Percentiles rank a stretch among this genome's conserved stretches.
phyloP scores from a whole-genome alignment of 108 stramenopile genomes.

The Cyclostephanos tholiformis region DNA sequence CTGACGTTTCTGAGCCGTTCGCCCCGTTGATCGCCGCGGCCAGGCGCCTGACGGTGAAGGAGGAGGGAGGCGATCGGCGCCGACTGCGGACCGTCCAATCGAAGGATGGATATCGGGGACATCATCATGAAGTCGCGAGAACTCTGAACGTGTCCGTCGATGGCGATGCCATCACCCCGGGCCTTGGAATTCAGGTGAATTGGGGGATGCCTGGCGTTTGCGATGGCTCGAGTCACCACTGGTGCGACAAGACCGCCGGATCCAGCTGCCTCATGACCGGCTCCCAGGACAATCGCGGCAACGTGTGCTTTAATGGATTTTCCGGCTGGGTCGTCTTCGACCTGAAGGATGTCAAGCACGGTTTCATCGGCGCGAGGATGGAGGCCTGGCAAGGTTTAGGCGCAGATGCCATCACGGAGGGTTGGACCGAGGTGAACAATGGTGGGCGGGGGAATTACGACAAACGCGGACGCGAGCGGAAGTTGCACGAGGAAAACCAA shows the following conservation, averaged over 20 bases:
- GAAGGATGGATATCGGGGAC: not conserved
- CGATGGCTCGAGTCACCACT: conserved; percentile 39
- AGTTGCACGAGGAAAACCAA: conserved; percentile 21
- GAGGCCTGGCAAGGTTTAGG: conserved; percentile 28
- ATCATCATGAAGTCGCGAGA: not conserved
- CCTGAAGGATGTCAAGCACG: conserved; percentile 36
- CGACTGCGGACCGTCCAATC: not conserved
- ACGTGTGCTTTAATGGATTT: conserved; percentile 31
- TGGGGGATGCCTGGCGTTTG: conserved; percentile 36
- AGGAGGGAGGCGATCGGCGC: not conserved
- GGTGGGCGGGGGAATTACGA: conserved; percentile 46
- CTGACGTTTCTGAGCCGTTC: not conserved
- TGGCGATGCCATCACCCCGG: conserved; percentile 23
- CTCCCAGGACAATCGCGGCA: conserved; percentile 39
- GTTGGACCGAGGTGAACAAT: conserved; percentile 43
- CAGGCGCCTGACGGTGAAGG: not conserved
- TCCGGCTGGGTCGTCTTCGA: conserved; percentile 48
- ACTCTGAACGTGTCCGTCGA: not conserved
- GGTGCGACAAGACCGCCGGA: conserved; percentile 25
- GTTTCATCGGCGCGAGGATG: conserved; percentile 43
- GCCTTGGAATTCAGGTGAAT: conserved; percentile 32
- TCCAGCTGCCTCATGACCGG: conserved; percentile 17
- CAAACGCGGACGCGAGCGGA: conserved; percentile 22
- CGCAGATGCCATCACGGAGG: conserved; percentile 18
- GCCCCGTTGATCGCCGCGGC: not conserved